Conservation (phyloP, 1,284 basidiomycete species). For the Fomitopsis betulina region DNA sequence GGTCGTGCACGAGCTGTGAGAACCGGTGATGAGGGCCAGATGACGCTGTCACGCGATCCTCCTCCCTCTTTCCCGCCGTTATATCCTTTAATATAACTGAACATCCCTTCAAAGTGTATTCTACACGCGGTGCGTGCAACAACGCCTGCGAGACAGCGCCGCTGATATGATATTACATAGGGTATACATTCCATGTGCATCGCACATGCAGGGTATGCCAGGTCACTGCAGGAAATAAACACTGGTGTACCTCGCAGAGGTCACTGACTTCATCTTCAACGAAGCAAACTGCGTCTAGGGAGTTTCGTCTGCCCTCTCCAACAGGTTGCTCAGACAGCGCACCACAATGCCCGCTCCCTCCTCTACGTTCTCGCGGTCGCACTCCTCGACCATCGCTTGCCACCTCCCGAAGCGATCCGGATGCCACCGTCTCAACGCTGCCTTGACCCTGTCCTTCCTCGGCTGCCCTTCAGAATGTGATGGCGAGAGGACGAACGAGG, state of each 20-base stretch:
- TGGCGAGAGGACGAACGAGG: conserved; percentile 55
- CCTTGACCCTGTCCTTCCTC: conserved; percentile 59
- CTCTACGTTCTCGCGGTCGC: conserved; percentile 54
- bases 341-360: conserved; percentile 67
- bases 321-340: conserved; percentile 64
- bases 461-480: conserved; percentile 52
- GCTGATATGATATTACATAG: too few species aligned
- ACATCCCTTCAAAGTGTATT: too few species aligned
- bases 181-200: neutral
- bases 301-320: conserved; percentile 28
- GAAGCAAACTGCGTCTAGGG: neutral
- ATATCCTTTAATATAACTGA: too few species aligned
- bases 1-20: neutral
- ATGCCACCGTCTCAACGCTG: conserved; percentile 69
- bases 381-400: conserved; percentile 45
- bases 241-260: too few species aligned
- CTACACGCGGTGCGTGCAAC: too few species aligned
- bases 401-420: conserved; percentile 67
- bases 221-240: too few species aligned
- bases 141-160: too few species aligned
- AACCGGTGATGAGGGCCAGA: neutral
- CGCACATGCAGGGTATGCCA: too few species aligned
- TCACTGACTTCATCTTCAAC: too few species aligned
- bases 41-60: neutral
- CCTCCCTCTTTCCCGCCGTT: neutral